Evolutionary conservation across 2,329 filamentous ascomycete species (phyloP), one percentile per base, ranked within the genome.

Genomic region (Phyllosticta citribraziliensis): DNA sequence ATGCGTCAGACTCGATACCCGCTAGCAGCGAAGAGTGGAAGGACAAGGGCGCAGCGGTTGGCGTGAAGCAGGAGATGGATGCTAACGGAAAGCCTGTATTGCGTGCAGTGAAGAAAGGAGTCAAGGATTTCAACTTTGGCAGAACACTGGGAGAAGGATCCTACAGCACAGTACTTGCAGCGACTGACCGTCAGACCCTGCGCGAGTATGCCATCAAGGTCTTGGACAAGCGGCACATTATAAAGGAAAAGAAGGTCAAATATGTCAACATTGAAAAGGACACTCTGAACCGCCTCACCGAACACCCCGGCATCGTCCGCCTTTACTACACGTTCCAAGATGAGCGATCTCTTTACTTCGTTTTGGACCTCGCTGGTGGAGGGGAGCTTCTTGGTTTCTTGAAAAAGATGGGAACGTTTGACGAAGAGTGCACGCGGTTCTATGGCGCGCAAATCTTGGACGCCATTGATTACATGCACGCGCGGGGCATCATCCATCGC

Each of bases 221-320:
- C 17, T 83, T 99, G 55, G 94, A 99, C 76, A 99, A 99, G 77
- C 85, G 91, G 69, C 94, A 99, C 74, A 99, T 99, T 70, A 99
- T 99, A 80, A 99, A 97, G 76, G 94, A 99, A 77, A 97, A 96
- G 76, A 99, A 99, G 81, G 96, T 99, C 70, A 99, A 99, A 80
- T 99, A 99, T 71, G 94, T 99, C 75, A 99, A 97, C 75, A 99
- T 99, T 69, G 94, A 99, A 75, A 97, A 97, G 78, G 93, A 99
- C 75, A 97, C 94, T 0, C 80, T 99, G 61, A 99, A 99, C 72
- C 87, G 94, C 65, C 80, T 99, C 62, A 97, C 93, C 3, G 93
- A 99, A 65, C 94, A 99, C 70, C 94, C 94, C 6, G 94, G 94
- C 20, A 93, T 99, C 63, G 92, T 99, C 62, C 88, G 94, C 64